These are phyloP conservation scores for Volvox africanus DNA, from an alignment of 139 green algal genomes.

Conservation along the genomic window DNA sequence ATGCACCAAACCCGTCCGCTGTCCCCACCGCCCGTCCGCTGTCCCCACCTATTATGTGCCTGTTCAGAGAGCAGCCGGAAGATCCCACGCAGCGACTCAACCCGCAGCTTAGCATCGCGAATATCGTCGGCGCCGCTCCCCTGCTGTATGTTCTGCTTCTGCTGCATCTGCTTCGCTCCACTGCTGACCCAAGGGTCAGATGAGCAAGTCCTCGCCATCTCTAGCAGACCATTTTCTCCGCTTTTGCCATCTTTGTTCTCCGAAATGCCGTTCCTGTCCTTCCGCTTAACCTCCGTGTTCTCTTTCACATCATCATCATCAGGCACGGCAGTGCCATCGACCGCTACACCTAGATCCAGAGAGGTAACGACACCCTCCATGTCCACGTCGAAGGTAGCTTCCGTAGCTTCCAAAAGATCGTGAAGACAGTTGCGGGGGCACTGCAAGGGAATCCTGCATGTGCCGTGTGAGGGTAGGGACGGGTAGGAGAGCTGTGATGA, in stretches of 20 bases:
- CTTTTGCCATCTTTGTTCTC: too few relatives aligned
- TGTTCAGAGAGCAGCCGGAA: neutral
- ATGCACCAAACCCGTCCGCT: neutral
- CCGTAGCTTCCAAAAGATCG: neutral
- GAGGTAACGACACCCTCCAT: neutral
- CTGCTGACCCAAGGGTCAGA: neutral
- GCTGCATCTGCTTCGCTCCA: too few relatives aligned
- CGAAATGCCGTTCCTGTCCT: too few relatives aligned
- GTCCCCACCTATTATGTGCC: neutral
- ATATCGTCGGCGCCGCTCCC: neutral
- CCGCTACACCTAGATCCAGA: neutral
- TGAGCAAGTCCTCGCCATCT: neutral
- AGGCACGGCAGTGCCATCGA: neutral
- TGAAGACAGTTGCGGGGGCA: neutral
- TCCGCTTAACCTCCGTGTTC: too few relatives aligned
- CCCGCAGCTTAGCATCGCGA: neutral
- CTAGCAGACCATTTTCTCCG: too few relatives aligned
- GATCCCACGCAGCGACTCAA: neutral
- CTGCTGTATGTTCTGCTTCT: neutral
- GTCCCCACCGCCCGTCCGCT: neutral
- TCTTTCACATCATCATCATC: neutral
- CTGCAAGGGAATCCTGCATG: neutral
- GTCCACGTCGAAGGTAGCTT: neutral
- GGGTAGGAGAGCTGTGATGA: neutral
- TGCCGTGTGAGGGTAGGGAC: neutral